Base-by-base conservation (phyloP, 2,329 filamentous ascomycete genomes). In the Macrophomina pseudophaseolina region DNA sequence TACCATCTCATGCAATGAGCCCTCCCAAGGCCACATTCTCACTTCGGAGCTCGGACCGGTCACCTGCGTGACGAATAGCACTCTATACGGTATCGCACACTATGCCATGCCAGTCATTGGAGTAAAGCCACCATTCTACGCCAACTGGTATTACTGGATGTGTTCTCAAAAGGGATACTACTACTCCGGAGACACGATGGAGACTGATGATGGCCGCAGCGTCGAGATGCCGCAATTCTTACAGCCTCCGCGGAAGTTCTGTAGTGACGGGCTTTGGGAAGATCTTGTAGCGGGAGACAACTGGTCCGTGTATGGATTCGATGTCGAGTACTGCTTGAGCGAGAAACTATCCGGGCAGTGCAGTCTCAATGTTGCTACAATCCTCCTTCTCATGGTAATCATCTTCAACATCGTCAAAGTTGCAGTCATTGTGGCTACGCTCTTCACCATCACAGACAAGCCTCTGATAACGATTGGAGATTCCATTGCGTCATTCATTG, bases 391-490 rank as follows among this genome's bases (percentile, higher is more conserved):
- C 18, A 49, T 64, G 9, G 49, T 64, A 1, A 46, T 52, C 8
- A 8, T 44, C 4, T 33, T 54, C 38, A 64, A 64, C 5, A 9
- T 38, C 11, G 23, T 52, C 9, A 59, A 59, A 46, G 40, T 30
- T 18, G 33, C 46, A 18, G 23, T 32, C 3, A 28, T 63, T 9
- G 23, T 16, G 7, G 23, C 40, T 49, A 32, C 40, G n/a, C 8
- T 46, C 9, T 7, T 9, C 2, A 28, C 9, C 12, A 44, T 23
- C 44, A 28, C 1, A 35, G 62, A 58, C 18, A 35, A 33, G 33
- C 72, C 73, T 3, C 64, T 74, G 1, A 68, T 71, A 38, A 72
- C 70, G 0, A 70, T 74, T 54, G 73, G 72, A 4, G 73, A 74
- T 54, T 72, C 72, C 1, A 65, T 71, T 0, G 66, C 68, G 8